Evolutionary conservation across 2,329 filamentous ascomycete species (phyloP).

Genomic region (Fusarium sp.): DNA sequence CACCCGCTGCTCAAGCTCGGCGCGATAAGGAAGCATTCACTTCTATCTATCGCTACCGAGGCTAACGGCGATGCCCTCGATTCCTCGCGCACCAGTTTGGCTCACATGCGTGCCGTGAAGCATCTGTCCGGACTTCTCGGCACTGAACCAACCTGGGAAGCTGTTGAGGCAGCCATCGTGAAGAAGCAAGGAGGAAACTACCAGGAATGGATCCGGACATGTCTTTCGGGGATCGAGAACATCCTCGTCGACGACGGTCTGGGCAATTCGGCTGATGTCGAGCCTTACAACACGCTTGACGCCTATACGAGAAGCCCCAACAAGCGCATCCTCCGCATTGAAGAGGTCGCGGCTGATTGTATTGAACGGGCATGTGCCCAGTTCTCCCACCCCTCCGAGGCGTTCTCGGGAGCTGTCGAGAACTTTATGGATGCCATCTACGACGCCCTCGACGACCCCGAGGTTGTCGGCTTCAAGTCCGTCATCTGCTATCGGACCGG

Average conservation of each 20-base stretch:
- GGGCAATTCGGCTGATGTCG: constrained; percentile 64
- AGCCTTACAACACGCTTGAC: constrained; percentile 74
- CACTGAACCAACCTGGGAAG: constrained; percentile 72
- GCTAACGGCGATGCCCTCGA: constrained; percentile 76
- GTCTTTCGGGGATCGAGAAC: constrained; percentile 78
- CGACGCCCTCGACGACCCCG: constrained; percentile 69
- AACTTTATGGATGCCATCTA: constrained; percentile 60
- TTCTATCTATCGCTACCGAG: constrained; percentile 76
- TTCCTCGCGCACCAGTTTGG: constrained; percentile 70
- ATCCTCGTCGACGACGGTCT: constrained; percentile 85
- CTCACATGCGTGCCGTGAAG: constrained; percentile 76
- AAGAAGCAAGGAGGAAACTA: constrained; percentile 58
- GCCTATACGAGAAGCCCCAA: constrained; percentile 72
- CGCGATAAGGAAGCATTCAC: constrained; percentile 58
- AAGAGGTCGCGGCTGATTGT: constrained; percentile 75
- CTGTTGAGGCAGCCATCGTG: constrained; percentile 59
- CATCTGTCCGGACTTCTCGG: constrained; percentile 75
- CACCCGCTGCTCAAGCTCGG: constrained; percentile 73
- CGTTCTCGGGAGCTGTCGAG: constrained; percentile 50
- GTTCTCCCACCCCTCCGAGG: constrained; percentile 42
- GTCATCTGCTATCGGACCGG: constrained; percentile 86
- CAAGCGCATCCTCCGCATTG: constrained; percentile 82
- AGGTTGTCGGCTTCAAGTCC: constrained; percentile 84
- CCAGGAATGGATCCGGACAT: constrained; percentile 70
- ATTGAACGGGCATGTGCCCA: constrained; percentile 60